These are phyloP conservation scores for Debaryomyces nepalensis DNA, from an alignment of 1,139 yeast genomes.

Conservation along the genomic window DNA sequence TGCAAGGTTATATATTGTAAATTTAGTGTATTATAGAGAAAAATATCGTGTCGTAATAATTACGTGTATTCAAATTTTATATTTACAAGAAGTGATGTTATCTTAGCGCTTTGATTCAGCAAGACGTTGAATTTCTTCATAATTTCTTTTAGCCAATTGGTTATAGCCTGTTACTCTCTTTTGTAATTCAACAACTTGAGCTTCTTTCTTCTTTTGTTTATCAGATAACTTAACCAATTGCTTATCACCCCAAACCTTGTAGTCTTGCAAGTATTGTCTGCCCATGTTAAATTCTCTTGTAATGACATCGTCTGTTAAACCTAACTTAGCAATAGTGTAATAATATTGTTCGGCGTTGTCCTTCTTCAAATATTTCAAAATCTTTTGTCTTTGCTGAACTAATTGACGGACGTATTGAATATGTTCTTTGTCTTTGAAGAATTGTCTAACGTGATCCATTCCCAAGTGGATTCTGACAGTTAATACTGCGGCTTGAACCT, in stretches of 20 bases:
- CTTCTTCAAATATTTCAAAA: constrained; percentile 78
- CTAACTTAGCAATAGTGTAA: constrained; percentile 85
- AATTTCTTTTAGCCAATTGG: constrained; percentile 46
- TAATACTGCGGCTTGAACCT: constrained; percentile 91
- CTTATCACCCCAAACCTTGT: constrained; percentile 77
- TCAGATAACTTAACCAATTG: constrained; percentile 48
- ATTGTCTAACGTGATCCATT: constrained; percentile 73
- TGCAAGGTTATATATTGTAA: constrained; percentile 10
- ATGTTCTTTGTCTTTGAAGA: constrained; percentile 74
- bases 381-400: constrained; percentile 87
- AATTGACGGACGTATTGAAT: constrained; percentile 74
- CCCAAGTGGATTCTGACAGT: constrained; percentile 81
- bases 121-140: constrained; percentile 27
- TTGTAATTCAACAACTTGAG: constrained; percentile 39
- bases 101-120: constrained; percentile 7
- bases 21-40: constrained; percentile 13
- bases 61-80: no score
- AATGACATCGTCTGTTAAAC: constrained; percentile 80
- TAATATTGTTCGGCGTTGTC: constrained; percentile 81
- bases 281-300: constrained; percentile 84
- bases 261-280: constrained; percentile 82
- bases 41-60: constrained; percentile 2
- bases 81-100: constrained; percentile 10
- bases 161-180: constrained; percentile 48
- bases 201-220: constrained; percentile 43